Conservation (phyloP, 257 asterid species). For the Scutellaria barbata region DNA sequence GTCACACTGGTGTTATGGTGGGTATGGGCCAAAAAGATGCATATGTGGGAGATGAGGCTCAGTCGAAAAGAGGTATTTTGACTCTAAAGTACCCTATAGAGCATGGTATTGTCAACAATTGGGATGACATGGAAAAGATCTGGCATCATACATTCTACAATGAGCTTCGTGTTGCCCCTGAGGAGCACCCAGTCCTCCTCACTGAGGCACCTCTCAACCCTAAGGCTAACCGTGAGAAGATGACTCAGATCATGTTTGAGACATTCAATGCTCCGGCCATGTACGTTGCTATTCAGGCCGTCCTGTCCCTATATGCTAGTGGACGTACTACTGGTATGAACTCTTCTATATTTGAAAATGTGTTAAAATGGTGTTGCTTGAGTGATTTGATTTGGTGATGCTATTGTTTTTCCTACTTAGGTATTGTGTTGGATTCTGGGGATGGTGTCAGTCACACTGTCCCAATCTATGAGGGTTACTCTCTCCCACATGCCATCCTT, state of each 20-base stretch:
- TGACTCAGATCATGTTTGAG: slow-evolving; percentile 58
- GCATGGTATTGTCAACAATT: slow-evolving; percentile 52
- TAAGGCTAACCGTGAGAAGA: slow-evolving; percentile 54
- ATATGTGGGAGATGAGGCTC: slow-evolving; percentile 54
- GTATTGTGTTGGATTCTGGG: slow-evolving; percentile 41
- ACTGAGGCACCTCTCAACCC: slow-evolving; percentile 58
- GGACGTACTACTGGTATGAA: slow-evolving; percentile 55
- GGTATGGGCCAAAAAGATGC: slow-evolving; percentile 55
- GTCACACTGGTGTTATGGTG: slow-evolving; percentile 53
- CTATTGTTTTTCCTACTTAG: not conserved
- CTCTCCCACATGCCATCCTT: slow-evolving; percentile 43
- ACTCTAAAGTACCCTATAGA: slow-evolving; percentile 55
- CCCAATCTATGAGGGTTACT: slow-evolving; percentile 38
- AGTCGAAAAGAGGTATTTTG: slow-evolving; percentile 49
- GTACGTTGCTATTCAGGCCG: slow-evolving; percentile 58
- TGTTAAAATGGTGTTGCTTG: not conserved
- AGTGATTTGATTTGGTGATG: not conserved
- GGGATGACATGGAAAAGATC: slow-evolving; percentile 59
- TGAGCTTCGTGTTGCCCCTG: slow-evolving; percentile 58
- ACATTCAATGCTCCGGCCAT: slow-evolving; percentile 54
- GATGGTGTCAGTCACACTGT: slow-evolving; percentile 40
- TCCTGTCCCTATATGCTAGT: slow-evolving; percentile 56
- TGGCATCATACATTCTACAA: slow-evolving; percentile 58
- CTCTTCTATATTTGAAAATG: not conserved
- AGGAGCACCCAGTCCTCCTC: slow-evolving; percentile 53